phyloP scores from a whole-genome alignment of 352 stramenopile genomes.

The Globisporangium barbulae region DNA sequence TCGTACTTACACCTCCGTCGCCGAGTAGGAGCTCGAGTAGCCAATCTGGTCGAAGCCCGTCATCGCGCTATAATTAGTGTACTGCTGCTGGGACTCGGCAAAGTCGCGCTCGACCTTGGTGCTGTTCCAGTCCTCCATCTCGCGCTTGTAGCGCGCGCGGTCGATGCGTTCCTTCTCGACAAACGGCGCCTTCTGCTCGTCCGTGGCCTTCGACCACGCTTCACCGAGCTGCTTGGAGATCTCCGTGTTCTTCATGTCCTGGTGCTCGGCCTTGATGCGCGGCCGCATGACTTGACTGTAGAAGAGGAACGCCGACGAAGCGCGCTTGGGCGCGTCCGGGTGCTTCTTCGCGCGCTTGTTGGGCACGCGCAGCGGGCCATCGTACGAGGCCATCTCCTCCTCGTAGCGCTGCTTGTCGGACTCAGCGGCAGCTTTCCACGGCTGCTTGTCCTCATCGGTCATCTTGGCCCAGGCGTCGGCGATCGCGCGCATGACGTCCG shows the following conservation, averaged over 20 bases:
- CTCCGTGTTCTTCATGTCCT: slow-evolving; percentile 95
- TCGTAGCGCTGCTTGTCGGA: slow-evolving; percentile 94
- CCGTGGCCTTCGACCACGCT: slow-evolving; percentile 88
- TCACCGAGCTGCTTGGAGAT: slow-evolving; percentile 94
- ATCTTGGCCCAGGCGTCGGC: slow-evolving; percentile 89
- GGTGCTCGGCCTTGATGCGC: slow-evolving; percentile 89
- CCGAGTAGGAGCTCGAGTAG: slow-evolving; percentile 71
- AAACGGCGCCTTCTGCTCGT: slow-evolving; percentile 90
- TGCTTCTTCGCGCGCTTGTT: slow-evolving; percentile 96
- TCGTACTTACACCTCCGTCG: slow-evolving; percentile 53
- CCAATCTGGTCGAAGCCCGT: slow-evolving; percentile 80
- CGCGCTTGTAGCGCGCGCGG: slow-evolving; percentile 90
- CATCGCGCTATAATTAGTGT: slow-evolving; percentile 74
- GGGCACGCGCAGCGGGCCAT: slow-evolving; percentile 87
- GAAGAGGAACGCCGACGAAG: slow-evolving; percentile 94
- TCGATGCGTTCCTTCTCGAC: slow-evolving; percentile 91
- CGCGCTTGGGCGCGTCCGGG: slow-evolving; percentile 91
- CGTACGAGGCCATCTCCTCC: slow-evolving; percentile 91
- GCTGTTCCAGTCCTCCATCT: slow-evolving; percentile 92
- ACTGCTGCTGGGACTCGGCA: slow-evolving; percentile 81
- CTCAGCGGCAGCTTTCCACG: slow-evolving; percentile 91
- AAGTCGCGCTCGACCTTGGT: slow-evolving; percentile 81
- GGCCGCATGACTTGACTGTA: slow-evolving; percentile 90
- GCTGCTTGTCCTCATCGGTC: slow-evolving; percentile 86
- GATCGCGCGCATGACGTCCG: slow-evolving; percentile 91